phyloP scores from a whole-genome alignment of 495 filamentous ascomycete genomes.

The Daldinia loculata region DNA sequence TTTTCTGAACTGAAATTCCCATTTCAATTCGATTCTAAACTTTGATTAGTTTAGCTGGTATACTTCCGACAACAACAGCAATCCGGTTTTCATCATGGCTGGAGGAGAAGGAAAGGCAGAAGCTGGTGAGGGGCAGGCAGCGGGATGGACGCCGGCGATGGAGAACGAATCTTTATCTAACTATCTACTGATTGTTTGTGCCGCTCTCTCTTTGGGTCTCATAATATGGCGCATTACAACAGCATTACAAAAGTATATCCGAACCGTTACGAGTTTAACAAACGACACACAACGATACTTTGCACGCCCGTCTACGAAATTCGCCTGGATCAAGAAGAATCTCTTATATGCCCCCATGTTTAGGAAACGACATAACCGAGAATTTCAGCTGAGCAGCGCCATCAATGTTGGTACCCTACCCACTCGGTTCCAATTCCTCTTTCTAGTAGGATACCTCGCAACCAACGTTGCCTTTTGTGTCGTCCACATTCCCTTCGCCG shows the following conservation, averaged over 20 bases:
- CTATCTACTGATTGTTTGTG: constrained; percentile 60
- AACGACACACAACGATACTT: constrained; percentile 71
- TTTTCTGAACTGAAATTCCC: background rate
- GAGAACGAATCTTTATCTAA: constrained; percentile 56
- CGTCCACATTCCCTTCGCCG: constrained; percentile 73
- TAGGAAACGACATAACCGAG: constrained; percentile 84
- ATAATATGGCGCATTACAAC: constrained; percentile 60
- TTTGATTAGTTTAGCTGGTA: constrained; percentile 15
- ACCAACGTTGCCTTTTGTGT: constrained; percentile 84
- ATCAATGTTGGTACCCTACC: constrained; percentile 90
- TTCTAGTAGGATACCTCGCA: constrained; percentile 74
- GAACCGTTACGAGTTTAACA: constrained; percentile 74
- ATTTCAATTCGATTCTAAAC: constrained; percentile 11
- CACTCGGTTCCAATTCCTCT: constrained; percentile 80
- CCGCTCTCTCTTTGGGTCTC: constrained; percentile 51
- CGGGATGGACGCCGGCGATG: constrained; percentile 47
- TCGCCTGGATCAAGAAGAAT: constrained; percentile 81
- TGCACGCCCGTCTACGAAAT: constrained; percentile 53
- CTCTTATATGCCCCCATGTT: constrained; percentile 84
- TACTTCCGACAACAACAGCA: background rate
- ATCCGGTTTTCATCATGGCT: constrained; percentile 23
- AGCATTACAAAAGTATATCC: constrained; percentile 71
- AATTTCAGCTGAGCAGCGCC: constrained; percentile 86
- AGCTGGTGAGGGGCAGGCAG: constrained; percentile 42
- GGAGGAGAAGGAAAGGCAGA: constrained; percentile 8